Conservation (phyloP, 75 land plant species). For the Picea sitchensis region DNA sequence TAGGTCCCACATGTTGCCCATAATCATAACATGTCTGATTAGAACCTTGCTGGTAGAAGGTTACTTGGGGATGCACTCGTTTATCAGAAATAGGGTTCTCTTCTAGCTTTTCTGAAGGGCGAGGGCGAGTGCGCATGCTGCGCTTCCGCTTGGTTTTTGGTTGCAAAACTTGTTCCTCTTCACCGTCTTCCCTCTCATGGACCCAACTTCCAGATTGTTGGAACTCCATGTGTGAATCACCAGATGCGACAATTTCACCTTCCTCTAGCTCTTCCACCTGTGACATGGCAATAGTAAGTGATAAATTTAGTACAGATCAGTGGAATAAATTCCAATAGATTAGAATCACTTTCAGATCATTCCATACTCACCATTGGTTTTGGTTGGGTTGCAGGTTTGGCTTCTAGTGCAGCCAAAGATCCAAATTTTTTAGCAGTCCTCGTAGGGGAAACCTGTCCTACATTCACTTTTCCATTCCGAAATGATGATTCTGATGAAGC, state of each 20-base stretch:
- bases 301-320: neutral
- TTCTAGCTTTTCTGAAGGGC: constrained; percentile 48
- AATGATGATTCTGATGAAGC: constrained; percentile 68
- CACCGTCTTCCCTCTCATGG: constrained; percentile 85
- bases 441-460: constrained; percentile 29
- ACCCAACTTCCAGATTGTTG: constrained; percentile 89
- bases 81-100: constrained; percentile 36
- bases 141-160: constrained; percentile 89
- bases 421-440: constrained; percentile 79
- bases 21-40: constrained; percentile 14
- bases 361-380: constrained; percentile 44
- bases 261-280: constrained; percentile 94
- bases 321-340: neutral
- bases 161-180: constrained; percentile 81
- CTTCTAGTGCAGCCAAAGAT: constrained; percentile 91
- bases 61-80: constrained; percentile 23
- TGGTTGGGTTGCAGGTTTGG: constrained; percentile 50
- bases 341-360: neutral
- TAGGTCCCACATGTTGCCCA: constrained; percentile 29
- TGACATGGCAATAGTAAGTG: neutral
- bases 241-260: constrained; percentile 96
- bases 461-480: constrained; percentile 30
- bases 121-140: constrained; percentile 70
- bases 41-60: constrained; percentile 24
- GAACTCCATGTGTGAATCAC: constrained; percentile 78